Base-by-base conservation (phyloP, 345 rosid genomes). In the Moricandia moricandioides region DNA sequence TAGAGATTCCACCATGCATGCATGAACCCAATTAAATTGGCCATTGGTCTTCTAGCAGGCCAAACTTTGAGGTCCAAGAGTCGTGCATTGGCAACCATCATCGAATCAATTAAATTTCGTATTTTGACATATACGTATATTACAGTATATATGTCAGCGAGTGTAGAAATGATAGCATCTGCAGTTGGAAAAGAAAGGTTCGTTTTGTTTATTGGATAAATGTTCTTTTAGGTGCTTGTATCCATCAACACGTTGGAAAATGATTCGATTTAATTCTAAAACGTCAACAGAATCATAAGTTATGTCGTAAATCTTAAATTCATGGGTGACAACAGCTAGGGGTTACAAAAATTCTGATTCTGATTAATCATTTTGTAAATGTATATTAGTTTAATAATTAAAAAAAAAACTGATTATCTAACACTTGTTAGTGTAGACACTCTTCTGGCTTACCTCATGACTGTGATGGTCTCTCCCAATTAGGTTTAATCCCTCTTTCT, bases 221-320 rank as follows among this genome's bases (percentile, higher is more conserved):
- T 68, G 69, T 62, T 76, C 65, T 69, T 62, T 54, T 74, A 69
- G 17, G 21, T 59, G 39, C 64, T 59, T 59, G 40, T 59, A 8
- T 21, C 64, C 64, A 30, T 59, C 64, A 31, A 29, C 61, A 56
- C 66, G 55, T 62, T 18, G 51, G 40, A 69, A 51, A 69, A 66
- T 55, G 82, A 82, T 84, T 82, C 84, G 67, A 73, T 61, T 60
- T 60, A 40, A 69, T 27, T 69, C 9, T 37, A 17, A 12, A 64
- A 37, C 7, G 69, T 73, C 34, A 52, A 29, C 39, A 12, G 45
- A 45, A 8, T 34, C 61, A 47, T 24, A 30, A 29, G 52, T n/a
- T 45, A 45, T 45, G 52, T 45, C 17, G 52, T 45, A 13, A 43
- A 45, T 45, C 16, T 45, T 45, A 45, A n/a, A 45, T 13, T 45